Conservation (phyloP, 345 rosid genomes). For the Firmiana major region DNA sequence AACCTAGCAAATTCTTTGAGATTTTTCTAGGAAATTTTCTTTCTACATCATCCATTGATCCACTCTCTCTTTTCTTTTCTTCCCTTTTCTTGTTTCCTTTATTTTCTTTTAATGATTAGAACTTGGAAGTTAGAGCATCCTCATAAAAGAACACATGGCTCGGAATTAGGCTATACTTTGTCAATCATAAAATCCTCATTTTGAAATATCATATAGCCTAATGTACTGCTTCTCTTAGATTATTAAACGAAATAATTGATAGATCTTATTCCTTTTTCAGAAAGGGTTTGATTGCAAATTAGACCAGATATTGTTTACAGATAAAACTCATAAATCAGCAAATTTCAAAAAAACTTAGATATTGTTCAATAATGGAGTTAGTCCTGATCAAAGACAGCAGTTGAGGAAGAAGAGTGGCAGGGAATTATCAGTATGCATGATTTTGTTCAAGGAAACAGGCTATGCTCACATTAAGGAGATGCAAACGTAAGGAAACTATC, state of each 20-base stretch:
- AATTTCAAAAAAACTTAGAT: background rate
- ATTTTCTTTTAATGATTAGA: background rate
- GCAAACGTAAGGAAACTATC: background rate
- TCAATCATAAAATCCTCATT: background rate
- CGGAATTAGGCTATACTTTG: background rate
- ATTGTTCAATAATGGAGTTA: background rate
- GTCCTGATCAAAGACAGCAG: background rate
- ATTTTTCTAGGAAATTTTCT: background rate
- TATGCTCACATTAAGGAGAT: background rate
- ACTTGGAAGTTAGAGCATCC: background rate
- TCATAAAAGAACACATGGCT: background rate
- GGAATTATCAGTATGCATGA: background rate
- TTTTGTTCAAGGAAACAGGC: background rate
- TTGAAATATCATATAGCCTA: background rate
- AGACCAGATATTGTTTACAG: background rate
- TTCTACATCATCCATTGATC: background rate
- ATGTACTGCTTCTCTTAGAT: background rate
- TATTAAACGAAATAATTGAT: background rate
- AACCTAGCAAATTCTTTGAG: background rate
- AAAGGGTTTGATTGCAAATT: background rate
- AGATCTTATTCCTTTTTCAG: background rate
- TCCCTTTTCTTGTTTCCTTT: background rate
- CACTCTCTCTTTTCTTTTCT: background rate
- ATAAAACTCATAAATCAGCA: conserved; percentile 1
- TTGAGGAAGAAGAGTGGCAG: background rate